phyloP scores from a whole-genome alignment of 352 stramenopile species.

The Globisporangium takayamanum region DNA sequence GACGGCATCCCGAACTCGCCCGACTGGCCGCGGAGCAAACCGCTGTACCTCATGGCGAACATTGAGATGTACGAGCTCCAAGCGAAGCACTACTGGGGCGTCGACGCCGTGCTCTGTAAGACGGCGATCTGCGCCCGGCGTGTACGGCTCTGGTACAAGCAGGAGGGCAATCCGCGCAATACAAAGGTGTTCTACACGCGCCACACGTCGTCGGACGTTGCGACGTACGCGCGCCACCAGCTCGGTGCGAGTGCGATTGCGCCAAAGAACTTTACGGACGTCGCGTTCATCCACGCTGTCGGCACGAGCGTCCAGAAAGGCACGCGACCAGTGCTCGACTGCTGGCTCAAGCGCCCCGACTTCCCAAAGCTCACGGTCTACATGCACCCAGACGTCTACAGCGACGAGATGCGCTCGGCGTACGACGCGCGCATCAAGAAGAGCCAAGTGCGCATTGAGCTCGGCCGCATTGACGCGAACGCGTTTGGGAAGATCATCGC shows the following conservation, averaged over 20 bases:
- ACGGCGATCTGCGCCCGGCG: slow-evolving; percentile 35
- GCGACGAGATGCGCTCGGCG: neutral
- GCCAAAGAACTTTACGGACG: slow-evolving; percentile 26
- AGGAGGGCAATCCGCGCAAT: slow-evolving; percentile 50
- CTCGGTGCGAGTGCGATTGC: slow-evolving; percentile 17
- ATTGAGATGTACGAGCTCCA: slow-evolving; percentile 54
- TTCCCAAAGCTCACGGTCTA: slow-evolving; percentile 23
- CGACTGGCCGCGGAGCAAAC: slow-evolving; percentile 29
- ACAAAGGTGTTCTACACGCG: slow-evolving; percentile 47
- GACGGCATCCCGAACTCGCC: slow-evolving; percentile 19
- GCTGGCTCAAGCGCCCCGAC: slow-evolving; percentile 33
- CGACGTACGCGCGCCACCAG: slow-evolving; percentile 20
- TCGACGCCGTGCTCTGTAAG: slow-evolving; percentile 42
- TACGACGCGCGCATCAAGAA: slow-evolving; percentile 11
- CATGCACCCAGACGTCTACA: slow-evolving; percentile 39
- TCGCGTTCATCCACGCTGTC: slow-evolving; percentile 29
- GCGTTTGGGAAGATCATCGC: slow-evolving; percentile 43
- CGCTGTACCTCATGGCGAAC: slow-evolving; percentile 45
- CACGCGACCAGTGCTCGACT: slow-evolving; percentile 35
- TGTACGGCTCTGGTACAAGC: slow-evolving; percentile 39
- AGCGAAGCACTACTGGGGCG: slow-evolving; percentile 26
- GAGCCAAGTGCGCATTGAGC: slow-evolving; percentile 18
- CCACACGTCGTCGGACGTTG: slow-evolving; percentile 52
- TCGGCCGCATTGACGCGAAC: slow-evolving; percentile 11
- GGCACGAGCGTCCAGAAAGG: slow-evolving; percentile 45